A percentile compares a stretch with the other conserved stretches of the same genome.
These are phyloP conservation scores for Beauveria medogensis DNA, from an alignment of 2,329 filamentous ascomycete genomes.

Conservation along the genomic window DNA sequence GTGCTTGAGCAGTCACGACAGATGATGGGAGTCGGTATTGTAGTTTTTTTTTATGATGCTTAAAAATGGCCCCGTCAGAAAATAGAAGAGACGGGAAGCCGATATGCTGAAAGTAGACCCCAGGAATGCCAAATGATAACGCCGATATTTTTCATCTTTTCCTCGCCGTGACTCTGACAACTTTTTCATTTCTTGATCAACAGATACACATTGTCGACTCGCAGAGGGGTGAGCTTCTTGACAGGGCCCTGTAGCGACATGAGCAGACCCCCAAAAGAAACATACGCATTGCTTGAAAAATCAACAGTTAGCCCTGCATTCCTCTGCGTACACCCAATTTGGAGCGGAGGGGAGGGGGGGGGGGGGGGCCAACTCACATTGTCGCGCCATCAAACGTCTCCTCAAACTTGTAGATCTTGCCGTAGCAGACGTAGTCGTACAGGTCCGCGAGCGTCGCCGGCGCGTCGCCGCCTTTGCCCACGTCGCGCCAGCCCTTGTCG, in stretches of 20 bases:
- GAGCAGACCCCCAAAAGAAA: conserved; percentile 87
- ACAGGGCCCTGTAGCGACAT: conserved; percentile 89
- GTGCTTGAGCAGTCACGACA: background rate
- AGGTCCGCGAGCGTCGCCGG: conserved; percentile 63
- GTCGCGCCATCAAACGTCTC: conserved; percentile 70
- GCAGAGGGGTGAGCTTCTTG: conserved; percentile 85
- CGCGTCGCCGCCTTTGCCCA: conserved; percentile 43
- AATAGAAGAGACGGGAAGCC: background rate
- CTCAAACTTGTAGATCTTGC: conserved; percentile 84
- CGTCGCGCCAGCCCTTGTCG: conserved; percentile 73
- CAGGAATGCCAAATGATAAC: conserved; percentile 4
- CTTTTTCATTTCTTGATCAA: conserved; percentile 75
- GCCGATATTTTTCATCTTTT: background rate
- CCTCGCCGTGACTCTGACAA: background rate
- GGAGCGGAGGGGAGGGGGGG: too few species aligned
- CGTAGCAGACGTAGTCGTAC: conserved; percentile 82
- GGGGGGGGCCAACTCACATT: conserved; percentile 48
- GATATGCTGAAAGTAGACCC: background rate
- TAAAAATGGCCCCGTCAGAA: background rate
- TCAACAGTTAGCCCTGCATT: too few species aligned
- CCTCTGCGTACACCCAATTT: too few species aligned
- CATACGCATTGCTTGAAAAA: conserved; percentile 70
- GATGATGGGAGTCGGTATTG: background rate
- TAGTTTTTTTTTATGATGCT: background rate
- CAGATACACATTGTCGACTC: conserved; percentile 90